Conservation (phyloP, 139 green algal genomes). For the Tetraselmis striata region DNA sequence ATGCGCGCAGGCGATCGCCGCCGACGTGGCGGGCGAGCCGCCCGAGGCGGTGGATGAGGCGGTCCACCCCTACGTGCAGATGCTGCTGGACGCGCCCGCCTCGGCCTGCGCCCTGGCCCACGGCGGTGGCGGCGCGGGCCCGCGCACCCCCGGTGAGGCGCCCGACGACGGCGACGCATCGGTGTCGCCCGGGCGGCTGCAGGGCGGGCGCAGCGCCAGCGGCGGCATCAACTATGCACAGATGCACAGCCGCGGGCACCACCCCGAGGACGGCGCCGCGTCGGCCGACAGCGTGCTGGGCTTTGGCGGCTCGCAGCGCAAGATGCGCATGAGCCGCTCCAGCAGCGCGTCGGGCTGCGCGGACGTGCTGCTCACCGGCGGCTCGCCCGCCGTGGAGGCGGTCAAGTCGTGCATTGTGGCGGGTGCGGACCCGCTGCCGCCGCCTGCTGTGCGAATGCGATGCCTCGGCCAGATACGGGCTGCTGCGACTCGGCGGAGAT, state of each 20-base stretch:
- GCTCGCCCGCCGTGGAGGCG: background rate
- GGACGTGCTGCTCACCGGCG: background rate
- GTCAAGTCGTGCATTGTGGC: background rate
- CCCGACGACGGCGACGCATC: background rate
- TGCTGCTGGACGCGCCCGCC: background rate
- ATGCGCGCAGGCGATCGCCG: no score
- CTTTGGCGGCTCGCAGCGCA: background rate
- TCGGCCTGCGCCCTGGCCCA: background rate
- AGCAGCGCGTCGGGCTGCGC: background rate
- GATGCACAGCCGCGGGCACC: background rate
- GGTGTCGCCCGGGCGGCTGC: no score
- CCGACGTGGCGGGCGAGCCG: background rate
- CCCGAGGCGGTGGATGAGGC: background rate
- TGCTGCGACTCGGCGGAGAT: no score
- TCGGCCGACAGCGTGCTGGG: background rate
- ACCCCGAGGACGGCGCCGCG: background rate
- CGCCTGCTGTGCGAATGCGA: no score
- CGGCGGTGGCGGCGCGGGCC: background rate
- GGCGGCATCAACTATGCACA: background rate
- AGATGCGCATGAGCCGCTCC: background rate
- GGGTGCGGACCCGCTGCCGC: background rate
- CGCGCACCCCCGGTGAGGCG: background rate
- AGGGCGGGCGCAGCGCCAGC: background rate
- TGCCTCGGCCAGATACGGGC: no score
- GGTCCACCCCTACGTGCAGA: background rate